Evolutionary conservation across 768 basidiomycete genomes (phyloP).

Genomic region (Mycena chlorophos): DNA sequence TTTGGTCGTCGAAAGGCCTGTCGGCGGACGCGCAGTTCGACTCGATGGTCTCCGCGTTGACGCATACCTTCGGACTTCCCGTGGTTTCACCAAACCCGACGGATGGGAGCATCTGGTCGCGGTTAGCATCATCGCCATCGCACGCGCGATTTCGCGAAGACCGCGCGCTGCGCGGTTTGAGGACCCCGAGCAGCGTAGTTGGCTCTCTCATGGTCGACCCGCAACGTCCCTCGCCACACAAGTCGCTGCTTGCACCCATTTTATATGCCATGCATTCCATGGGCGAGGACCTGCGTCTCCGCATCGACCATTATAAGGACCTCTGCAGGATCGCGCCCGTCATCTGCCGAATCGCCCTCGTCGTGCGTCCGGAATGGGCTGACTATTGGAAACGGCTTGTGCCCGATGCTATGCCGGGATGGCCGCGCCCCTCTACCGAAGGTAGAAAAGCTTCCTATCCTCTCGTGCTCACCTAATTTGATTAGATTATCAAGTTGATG

Average conservation of each 20-base stretch:
- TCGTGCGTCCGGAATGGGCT: conserved; percentile 81
- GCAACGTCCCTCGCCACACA: conserved; percentile 32
- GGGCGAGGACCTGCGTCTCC: conserved; percentile 66
- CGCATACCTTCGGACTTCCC: conserved; percentile 43
- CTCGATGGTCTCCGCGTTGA: conserved; percentile 55
- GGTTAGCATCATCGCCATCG: conserved; percentile 45
- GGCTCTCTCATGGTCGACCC: conserved; percentile 1
- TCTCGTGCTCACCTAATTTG: background rate
- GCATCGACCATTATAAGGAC: conserved; percentile 53
- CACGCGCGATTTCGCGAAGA: conserved; percentile 59
- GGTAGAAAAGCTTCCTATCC: conserved; percentile 35
- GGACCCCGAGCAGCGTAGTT: conserved; percentile 20
- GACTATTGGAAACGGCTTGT: conserved; percentile 90
- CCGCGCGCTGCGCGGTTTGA: conserved; percentile 50
- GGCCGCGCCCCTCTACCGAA: conserved; percentile 52
- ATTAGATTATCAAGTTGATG: conserved; percentile 58
- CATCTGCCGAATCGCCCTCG: conserved; percentile 60
- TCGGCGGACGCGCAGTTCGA: conserved; percentile 54
- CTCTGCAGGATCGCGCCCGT: conserved; percentile 60
- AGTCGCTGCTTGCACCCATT: conserved; percentile 53
- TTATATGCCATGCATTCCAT: conserved; percentile 79
- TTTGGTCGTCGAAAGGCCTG: conserved; percentile 54
- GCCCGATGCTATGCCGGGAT: conserved; percentile 58
- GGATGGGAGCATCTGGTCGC: conserved; percentile 45
- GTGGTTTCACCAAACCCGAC: conserved; percentile 22